Percentiles rank a stretch among this genome's conserved stretches.
Evolutionary conservation across 2,329 filamentous ascomycete genomes (phyloP).

Genomic region (Talaromyces sp.): DNA sequence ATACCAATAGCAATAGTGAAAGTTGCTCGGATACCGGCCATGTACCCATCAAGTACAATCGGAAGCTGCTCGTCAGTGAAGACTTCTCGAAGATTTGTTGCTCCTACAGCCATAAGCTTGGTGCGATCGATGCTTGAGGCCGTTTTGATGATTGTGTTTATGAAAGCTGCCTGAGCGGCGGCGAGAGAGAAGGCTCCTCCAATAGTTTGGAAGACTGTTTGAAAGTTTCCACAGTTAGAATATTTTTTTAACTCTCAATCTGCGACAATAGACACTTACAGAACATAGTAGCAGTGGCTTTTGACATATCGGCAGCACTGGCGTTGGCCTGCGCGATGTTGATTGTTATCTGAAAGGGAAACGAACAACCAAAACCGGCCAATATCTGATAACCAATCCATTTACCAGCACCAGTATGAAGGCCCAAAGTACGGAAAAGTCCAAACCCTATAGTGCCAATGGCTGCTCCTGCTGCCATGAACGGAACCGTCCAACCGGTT

Average conservation of each 20-base stretch:
- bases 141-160: conserved; percentile 16
- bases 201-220: conserved; percentile 26
- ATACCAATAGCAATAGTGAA: not conserved
- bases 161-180: conserved; percentile 18
- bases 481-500: conserved; percentile 23
- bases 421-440: conserved; percentile 31
- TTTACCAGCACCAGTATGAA: conserved; percentile 18
- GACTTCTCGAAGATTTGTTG: not conserved
- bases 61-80: conserved; percentile 3
- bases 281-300: conserved; percentile 23
- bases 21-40: conserved; percentile 3
- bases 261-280: conserved; percentile 8
- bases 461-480: conserved; percentile 24
- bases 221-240: not conserved
- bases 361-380: conserved; percentile 17
- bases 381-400: conserved; percentile 26
- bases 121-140: not conserved
- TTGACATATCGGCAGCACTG: conserved; percentile 23
- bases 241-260: too few relatives aligned
- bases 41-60: conserved; percentile 2
- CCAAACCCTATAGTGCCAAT: conserved; percentile 27
- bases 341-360: conserved; percentile 20
- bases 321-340: conserved; percentile 22
- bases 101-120: conserved; percentile 1
- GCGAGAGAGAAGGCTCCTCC: conserved; percentile 29